Base-by-base conservation (phyloP, 164 flowering plant genomes). In the Chimonanthus salicifolius region DNA sequence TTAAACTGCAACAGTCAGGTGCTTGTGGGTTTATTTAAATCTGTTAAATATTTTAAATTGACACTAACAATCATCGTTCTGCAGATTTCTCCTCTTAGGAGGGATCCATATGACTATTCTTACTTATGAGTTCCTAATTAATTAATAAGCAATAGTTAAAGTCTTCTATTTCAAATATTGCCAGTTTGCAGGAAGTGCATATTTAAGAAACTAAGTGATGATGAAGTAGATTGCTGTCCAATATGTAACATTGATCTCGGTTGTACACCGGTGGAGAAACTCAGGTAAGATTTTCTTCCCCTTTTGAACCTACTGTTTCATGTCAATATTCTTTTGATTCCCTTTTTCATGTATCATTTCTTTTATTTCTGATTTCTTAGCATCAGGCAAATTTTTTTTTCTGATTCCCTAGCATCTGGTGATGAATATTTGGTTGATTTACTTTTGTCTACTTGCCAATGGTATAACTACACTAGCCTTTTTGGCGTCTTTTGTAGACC, bases 111-210 rank as follows among this genome's bases (percentile, higher is more conserved):
- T 9, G 6, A 49, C 51, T 49, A 9, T 49, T 13, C 60, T n/a
- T 54, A 54, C 4, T 13, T 54, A n/a, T 54, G 60, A 3, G n/a
- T 54, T 9, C 60, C 16, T 13, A 18, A 21, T 8, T 21, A 15
- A 51, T 49, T 47, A 69, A 6, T 51, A 11, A 49, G 5, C n/a
- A 62, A 69, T 47, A 10, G 72, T 78, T 6, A 74, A 49, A 18
- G 65, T 71, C 13, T 64, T 43, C 54, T 54, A 58, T 71, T 50
- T 80, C 70, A 45, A 74, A 44, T 49, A 10, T 69, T 45, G 71
- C 58, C 82, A 95, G 99, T 93, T 82, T 95, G 99, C 89, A 90
- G 96, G 87, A 93, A 87, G 76, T 95, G 99, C 84, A 95, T 95
- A 58, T 87, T 82, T 75, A 81, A 89, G 76, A 93, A 89, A 79